These are phyloP conservation scores for Colletotrichum ledebouriae DNA, from an alignment of 2,329 filamentous ascomycete species.

Conservation along the genomic window DNA sequence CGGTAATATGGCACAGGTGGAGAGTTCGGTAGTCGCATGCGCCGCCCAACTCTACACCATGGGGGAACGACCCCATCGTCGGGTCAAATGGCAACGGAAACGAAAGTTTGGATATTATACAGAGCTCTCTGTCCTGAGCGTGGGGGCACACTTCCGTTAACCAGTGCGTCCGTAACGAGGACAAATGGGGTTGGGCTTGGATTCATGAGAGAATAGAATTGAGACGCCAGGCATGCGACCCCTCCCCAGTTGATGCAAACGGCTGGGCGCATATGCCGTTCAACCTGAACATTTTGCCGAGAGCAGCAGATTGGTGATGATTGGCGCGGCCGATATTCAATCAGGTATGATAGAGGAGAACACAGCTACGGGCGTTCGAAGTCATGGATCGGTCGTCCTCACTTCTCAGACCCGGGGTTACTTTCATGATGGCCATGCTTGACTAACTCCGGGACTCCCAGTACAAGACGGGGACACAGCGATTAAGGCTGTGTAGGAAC, in stretches of 20 bases:
- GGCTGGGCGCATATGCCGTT: constrained; percentile 36
- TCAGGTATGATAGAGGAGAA: background rate
- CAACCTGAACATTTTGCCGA: constrained; percentile 22
- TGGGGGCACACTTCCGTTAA: constrained; percentile 17
- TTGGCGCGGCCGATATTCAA: constrained; percentile 5
- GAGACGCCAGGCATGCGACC: constrained; percentile 17
- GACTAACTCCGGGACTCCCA: background rate
- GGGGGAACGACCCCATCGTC: background rate
- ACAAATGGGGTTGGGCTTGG: constrained; percentile 1
- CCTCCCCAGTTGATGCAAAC: constrained; percentile 23
- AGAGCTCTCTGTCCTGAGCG: constrained; percentile 5
- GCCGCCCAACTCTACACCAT: background rate
- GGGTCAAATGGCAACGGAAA: constrained; percentile 18
- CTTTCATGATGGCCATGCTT: constrained; percentile 7
- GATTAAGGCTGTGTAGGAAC: constrained; percentile 1
- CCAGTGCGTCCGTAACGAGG: background rate
- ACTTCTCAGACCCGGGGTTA: constrained; percentile 4
- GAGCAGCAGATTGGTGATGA: constrained; percentile 2
- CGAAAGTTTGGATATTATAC: constrained; percentile 7
- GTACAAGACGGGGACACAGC: background rate
- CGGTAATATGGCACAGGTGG: constrained; percentile 1
- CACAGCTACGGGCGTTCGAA: constrained; percentile 1
- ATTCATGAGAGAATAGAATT: background rate
- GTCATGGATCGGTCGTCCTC: background rate
- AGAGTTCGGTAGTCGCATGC: constrained; percentile 14